Evolutionary conservation across 2,329 filamentous ascomycete genomes (phyloP).

Genomic region (Seiridium cupressi): DNA sequence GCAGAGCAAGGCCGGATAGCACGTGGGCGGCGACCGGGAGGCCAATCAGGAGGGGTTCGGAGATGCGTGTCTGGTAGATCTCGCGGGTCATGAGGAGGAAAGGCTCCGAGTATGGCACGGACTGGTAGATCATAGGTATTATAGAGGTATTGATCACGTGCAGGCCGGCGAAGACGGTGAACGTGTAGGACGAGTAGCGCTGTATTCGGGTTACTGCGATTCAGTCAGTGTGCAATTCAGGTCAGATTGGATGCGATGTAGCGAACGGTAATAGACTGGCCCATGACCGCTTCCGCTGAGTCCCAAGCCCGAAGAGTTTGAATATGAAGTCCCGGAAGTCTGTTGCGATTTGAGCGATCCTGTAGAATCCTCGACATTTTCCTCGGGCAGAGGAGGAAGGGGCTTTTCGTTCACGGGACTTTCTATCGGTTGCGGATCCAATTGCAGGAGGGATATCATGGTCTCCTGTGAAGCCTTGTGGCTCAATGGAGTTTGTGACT

Average conservation of each 20-base stretch:
- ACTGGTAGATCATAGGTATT: constrained; percentile 72
- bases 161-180: constrained; percentile 71
- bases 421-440: constrained; percentile 81
- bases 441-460: constrained; percentile 66
- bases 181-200: constrained; percentile 85
- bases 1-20: constrained; percentile 71
- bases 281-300: constrained; percentile 64
- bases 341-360: constrained; percentile 30
- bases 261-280: constrained; percentile 73
- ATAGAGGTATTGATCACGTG: constrained; percentile 81
- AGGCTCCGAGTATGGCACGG: constrained; percentile 72
- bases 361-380: constrained; percentile 29
- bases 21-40: constrained; percentile 76
- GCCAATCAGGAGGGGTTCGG: constrained; percentile 77
- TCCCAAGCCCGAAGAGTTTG: constrained; percentile 42
- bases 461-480: constrained; percentile 50
- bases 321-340: constrained; percentile 32
- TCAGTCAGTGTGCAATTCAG: background rate
- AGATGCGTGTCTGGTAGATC: constrained; percentile 80
- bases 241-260: background rate
- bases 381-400: constrained; percentile 35
- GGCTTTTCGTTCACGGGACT: constrained; percentile 46
- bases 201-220: constrained; percentile 70
- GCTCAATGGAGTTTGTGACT: constrained; percentile 39
- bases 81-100: constrained; percentile 90